Percentiles rank a stretch among this genome's conserved stretches.
Evolutionary conservation across 805 yeast genomes (phyloP).

Genomic region (Kazachstania taianensis): DNA sequence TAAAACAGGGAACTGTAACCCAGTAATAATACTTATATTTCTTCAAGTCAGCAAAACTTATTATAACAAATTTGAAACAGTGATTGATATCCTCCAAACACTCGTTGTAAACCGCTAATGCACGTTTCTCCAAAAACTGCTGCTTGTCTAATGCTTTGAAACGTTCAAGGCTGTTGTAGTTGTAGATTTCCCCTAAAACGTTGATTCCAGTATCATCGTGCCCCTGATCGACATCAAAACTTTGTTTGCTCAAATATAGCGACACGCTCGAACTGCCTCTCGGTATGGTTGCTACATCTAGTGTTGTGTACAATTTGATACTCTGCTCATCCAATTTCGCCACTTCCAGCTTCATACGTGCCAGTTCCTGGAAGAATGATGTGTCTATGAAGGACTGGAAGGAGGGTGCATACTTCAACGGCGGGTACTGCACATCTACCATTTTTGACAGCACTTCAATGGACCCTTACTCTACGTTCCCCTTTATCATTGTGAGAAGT

Average conservation of each 20-base stretch:
- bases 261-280: constrained; percentile 12
- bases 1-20: constrained; percentile 69
- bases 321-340: constrained; percentile 41
- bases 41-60: constrained; percentile 81
- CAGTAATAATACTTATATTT: constrained; percentile 83
- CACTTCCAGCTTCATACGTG: constrained; percentile 63
- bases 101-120: constrained; percentile 22
- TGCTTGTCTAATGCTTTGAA: constrained; percentile 64
- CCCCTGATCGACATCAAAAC: constrained; percentile 23
- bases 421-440: background rate
- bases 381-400: constrained; percentile 73
- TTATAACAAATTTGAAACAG: constrained; percentile 33
- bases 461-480: background rate
- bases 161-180: constrained; percentile 78
- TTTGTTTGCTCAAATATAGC: constrained; percentile 21
- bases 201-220: constrained; percentile 8
- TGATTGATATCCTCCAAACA: constrained; percentile 24
- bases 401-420: constrained; percentile 31
- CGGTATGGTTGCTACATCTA: constrained; percentile 15
- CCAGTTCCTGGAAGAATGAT: constrained; percentile 69
- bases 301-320: constrained; percentile 20
- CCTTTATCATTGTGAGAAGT: background rate
- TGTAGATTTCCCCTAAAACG: constrained; percentile 36
- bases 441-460: too few species aligned
- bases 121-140: constrained; percentile 38